Evolutionary conservation across 495 filamentous ascomycete species (phyloP).

Genomic region (Podospora didyma): DNA sequence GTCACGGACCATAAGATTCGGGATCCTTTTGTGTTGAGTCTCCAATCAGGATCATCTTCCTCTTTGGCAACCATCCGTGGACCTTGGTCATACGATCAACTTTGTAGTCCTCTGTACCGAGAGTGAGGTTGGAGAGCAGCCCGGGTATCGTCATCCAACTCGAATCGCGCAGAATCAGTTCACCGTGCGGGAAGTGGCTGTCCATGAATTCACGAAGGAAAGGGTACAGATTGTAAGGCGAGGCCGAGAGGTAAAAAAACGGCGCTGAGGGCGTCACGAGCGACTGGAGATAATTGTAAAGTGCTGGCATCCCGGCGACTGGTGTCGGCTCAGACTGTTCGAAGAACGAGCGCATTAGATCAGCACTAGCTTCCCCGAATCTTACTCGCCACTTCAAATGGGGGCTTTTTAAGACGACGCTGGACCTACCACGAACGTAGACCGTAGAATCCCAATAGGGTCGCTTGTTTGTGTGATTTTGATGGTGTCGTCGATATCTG

Average conservation of each 20-base stretch:
- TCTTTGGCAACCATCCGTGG: constrained; percentile 65
- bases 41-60: constrained; percentile 79
- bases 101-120: constrained; percentile 85
- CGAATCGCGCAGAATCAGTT: constrained; percentile 77
- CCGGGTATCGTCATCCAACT: constrained; percentile 82
- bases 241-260: constrained; percentile 93
- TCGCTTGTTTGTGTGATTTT: constrained; percentile 82
- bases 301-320: constrained; percentile 75
- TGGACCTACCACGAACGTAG: constrained; percentile 67
- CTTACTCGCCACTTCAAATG: background rate
- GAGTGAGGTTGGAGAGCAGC: constrained; percentile 73
- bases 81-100: constrained; percentile 74
- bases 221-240: constrained; percentile 89
- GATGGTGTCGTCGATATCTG: constrained; percentile 94
- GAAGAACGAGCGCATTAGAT: background rate
- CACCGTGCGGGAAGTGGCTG: constrained; percentile 68
- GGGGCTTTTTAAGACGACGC: background rate
- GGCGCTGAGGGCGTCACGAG: constrained; percentile 55
- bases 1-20: constrained; percentile 73
- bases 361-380: background rate
- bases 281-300: constrained; percentile 63
- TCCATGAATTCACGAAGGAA: constrained; percentile 75
- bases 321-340: constrained; percentile 52
- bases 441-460: constrained; percentile 71
- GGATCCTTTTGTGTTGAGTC: constrained; percentile 92